Percentiles rank a stretch among this genome's conserved stretches.
Conservation (phyloP, 345 rosid genomes). For the Lumnitzera racemosa region DNA sequence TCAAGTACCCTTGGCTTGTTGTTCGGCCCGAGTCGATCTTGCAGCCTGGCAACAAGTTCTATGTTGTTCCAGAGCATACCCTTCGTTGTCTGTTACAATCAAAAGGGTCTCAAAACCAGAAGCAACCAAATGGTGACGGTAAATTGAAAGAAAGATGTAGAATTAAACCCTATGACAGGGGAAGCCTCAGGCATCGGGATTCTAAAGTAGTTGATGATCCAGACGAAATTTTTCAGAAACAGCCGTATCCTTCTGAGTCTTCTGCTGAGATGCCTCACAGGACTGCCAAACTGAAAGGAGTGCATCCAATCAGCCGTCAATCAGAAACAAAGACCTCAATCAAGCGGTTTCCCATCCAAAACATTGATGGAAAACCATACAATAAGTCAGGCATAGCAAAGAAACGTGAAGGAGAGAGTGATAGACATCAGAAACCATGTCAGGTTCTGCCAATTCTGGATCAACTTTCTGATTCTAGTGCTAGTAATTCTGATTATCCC, state of each 20-base stretch:
- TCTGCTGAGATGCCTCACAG: too few relatives aligned
- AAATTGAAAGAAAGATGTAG: conserved; percentile 4
- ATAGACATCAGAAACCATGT: not conserved
- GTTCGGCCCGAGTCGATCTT: conserved; percentile 28
- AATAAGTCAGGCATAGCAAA: too few relatives aligned
- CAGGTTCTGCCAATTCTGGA: not conserved
- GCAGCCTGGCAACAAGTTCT: conserved; percentile 30
- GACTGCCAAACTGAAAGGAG: not conserved
- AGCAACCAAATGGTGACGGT: not conserved
- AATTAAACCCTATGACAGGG: not conserved
- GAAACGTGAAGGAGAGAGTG: too few relatives aligned
- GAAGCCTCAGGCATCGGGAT: not conserved
- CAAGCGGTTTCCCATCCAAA: not conserved
- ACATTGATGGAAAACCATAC: not conserved
- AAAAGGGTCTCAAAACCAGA: not conserved
- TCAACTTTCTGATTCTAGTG: not conserved
- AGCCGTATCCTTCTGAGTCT: too few relatives aligned
- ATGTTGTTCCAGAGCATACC: conserved; percentile 31
- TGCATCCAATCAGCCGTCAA: not conserved
- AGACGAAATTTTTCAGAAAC: not conserved
- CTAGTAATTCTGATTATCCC: too few relatives aligned
- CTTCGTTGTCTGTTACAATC: conserved; percentile 15
- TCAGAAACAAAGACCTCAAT: not conserved
- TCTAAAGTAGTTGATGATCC: not conserved
- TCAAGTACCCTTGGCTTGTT: conserved; percentile 38